Evolutionary conservation across 164 flowering plant genomes (phyloP).

Genomic region (Akebia trifoliata): DNA sequence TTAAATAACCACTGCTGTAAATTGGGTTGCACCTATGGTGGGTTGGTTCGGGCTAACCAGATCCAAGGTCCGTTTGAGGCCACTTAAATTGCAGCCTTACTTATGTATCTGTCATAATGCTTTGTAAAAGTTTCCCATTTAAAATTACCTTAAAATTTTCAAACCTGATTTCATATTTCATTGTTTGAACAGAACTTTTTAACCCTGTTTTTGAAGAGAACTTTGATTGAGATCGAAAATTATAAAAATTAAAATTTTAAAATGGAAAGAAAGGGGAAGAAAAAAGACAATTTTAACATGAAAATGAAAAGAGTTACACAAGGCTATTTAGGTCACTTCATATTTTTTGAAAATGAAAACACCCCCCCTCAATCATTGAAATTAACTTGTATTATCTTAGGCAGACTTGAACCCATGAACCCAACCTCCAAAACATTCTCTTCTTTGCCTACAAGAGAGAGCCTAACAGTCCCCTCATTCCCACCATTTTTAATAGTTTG

Average conservation of each 20-base stretch:
- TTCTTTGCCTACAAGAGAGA: constrained; percentile 44
- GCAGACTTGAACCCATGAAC: constrained; percentile 68
- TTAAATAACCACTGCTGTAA: no score
- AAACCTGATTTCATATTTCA: no score
- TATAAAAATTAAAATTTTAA: no score
- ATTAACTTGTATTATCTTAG: constrained; percentile 45
- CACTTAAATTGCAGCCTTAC: no score
- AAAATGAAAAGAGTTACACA: constrained; percentile 22
- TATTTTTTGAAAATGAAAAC: constrained; percentile 11
- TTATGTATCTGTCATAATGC: no score
- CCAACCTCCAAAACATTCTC: constrained; percentile 33
- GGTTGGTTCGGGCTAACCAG: no score
- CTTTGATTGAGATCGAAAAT: neutral
- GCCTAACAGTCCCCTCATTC: constrained; percentile 38
- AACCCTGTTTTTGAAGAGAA: neutral
- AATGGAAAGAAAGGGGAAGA: no score
- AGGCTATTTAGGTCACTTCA: constrained; percentile 18
- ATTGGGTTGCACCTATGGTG: no score
- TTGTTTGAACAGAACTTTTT: no score
- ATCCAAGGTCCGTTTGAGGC: no score
- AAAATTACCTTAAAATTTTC: no score
- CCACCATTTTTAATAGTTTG: constrained; percentile 35
- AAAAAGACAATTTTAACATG: neutral
- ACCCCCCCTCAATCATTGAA: constrained; percentile 21
- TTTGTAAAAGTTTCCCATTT: no score